Percentiles rank a stretch among this genome's conserved stretches.
Conservation (phyloP, 805 yeast genomes). For the Blastobotrys chiropterorum region DNA sequence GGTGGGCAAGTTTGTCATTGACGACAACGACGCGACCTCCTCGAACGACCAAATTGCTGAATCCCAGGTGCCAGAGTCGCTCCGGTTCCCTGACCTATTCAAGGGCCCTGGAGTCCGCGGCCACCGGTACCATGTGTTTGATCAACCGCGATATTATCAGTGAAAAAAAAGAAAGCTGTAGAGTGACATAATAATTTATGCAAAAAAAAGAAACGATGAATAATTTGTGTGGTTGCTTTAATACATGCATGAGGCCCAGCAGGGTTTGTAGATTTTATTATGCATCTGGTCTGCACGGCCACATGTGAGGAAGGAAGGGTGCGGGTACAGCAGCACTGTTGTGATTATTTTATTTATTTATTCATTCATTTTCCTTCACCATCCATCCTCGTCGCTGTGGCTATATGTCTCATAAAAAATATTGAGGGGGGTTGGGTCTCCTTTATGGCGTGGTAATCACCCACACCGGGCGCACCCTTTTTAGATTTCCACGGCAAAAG, state of each 20-base stretch:
- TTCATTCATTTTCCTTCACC: no score
- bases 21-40: conserved; percentile 40
- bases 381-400: no score
- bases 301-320: no score
- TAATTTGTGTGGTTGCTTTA: background rate
- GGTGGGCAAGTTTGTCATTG: conserved; percentile 80
- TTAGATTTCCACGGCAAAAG: no score
- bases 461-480: no score
- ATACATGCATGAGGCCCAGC: background rate
- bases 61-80: conserved; percentile 48
- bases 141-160: conserved; percentile 74
- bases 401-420: no score
- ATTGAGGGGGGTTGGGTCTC: background rate
- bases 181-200: background rate
- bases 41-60: conserved; percentile 54
- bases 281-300: no score
- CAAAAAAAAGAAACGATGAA: background rate
- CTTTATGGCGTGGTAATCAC: background rate
- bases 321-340: no score
- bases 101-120: conserved; percentile 91
- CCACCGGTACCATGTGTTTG: conserved; percentile 90
- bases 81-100: conserved; percentile 73
- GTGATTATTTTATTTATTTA: no score
- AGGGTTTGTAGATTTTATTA: no score
- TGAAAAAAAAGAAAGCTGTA: no score